Percentiles rank a stretch among this genome's conserved stretches.
Evolutionary conservation across 2,329 filamentous ascomycete species (phyloP).

Genomic region (Camillea tinctor): DNA sequence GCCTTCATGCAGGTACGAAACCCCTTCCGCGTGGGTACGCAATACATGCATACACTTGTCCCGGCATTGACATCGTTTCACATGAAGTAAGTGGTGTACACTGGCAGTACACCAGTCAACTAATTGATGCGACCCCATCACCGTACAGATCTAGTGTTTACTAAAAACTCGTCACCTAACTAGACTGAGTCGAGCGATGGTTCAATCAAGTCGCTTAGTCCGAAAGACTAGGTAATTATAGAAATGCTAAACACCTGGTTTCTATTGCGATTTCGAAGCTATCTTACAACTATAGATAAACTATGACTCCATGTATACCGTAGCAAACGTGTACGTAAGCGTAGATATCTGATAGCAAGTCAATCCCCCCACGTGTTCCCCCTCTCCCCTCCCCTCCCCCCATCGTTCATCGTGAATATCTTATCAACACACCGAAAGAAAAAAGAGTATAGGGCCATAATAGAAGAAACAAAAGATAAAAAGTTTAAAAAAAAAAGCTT

Average conservation of each 20-base stretch:
- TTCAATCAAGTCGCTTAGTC: background rate
- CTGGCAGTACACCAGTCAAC: background rate
- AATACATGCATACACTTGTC: background rate
- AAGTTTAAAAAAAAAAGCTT: background rate
- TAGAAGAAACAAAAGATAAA: no score
- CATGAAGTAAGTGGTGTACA: background rate
- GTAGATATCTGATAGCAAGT: background rate
- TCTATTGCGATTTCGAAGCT: background rate
- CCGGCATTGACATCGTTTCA: background rate
- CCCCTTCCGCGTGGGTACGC: background rate
- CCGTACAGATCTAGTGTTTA: background rate
- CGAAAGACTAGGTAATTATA: background rate
- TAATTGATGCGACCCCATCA: background rate
- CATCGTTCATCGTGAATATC: background rate
- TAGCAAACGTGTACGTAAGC: background rate
- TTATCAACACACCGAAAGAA: background rate
- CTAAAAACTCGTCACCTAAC: background rate
- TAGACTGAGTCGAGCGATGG: background rate
- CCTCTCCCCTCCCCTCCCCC: background rate
- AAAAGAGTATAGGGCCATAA: no score
- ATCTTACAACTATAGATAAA: background rate
- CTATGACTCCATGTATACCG: background rate
- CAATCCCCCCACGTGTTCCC: background rate
- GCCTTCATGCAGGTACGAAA: slow-evolving; percentile 4
- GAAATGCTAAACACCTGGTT: background rate